Percentiles rank a stretch among this genome's conserved stretches.
Evolutionary conservation across 257 asterid species (phyloP).

Genomic region (Penstemon davidsonii): DNA sequence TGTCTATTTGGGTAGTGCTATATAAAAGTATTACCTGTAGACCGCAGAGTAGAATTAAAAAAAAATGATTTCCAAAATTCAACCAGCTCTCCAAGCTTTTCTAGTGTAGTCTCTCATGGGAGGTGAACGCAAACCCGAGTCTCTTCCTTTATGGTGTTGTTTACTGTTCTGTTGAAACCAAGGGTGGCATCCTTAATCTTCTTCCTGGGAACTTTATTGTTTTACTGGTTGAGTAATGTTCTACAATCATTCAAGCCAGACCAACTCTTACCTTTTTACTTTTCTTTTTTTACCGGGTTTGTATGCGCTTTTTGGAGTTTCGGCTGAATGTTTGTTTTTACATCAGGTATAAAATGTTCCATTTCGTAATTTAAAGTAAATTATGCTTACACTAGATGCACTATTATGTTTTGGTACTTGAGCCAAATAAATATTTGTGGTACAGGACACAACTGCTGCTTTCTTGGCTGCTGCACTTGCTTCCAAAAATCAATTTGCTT

Average conservation of each 20-base stretch:
- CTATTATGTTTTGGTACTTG: conserved; percentile 5
- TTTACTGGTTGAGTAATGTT: not conserved
- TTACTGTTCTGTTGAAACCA: too few species aligned
- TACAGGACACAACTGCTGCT: conserved; percentile 83
- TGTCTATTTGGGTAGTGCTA: not conserved
- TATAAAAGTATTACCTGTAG: not conserved
- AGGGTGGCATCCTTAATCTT: not conserved
- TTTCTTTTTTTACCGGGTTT: not conserved
- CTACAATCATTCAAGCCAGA: not conserved
- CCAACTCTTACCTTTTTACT: not conserved
- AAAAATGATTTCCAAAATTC: too few species aligned
- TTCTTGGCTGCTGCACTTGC: conserved; percentile 77
- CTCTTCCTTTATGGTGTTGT: too few species aligned
- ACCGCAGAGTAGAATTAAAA: too few species aligned
- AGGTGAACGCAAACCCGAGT: too few species aligned
- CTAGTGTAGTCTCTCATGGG: too few species aligned
- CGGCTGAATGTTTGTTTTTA: not conserved
- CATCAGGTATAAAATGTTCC: not conserved
- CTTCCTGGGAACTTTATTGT: not conserved
- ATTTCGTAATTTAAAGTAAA: not conserved
- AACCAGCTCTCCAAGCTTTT: too few species aligned
- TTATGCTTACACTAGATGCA: not conserved
- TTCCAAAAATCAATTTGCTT: conserved; percentile 46
- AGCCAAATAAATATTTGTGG: conserved; percentile 22
- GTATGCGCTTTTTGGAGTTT: not conserved